These are phyloP conservation scores for Cryptosporidium baileyi DNA, from an alignment of 169 alveolate species.

Conservation along the genomic window DNA sequence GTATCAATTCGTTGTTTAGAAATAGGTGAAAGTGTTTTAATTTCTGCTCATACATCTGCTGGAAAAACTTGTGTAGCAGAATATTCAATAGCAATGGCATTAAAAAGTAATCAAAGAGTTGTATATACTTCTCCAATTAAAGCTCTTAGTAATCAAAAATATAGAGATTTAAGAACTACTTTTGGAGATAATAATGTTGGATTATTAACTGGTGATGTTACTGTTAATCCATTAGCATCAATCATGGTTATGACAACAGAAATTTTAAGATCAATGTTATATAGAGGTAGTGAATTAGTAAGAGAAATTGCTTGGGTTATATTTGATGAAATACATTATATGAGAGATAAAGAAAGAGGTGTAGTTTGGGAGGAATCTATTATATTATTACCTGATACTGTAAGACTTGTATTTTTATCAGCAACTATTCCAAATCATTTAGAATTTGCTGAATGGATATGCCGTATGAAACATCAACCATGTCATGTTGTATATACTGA, in stretches of 20 bases:
- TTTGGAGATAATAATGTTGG: conserved; percentile 96
- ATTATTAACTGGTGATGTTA: conserved; percentile 99
- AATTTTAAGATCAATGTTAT: conserved; percentile 96
- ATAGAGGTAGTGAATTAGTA: conserved; percentile 96
- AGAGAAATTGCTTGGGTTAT: conserved; percentile 89
- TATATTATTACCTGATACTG: conserved; percentile 91
- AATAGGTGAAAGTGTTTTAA: conserved; percentile 94
- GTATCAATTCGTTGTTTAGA: conserved; percentile 94
- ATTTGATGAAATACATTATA: conserved; percentile 97
- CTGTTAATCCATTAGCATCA: conserved; percentile 96
- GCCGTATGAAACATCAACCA: conserved; percentile 95
- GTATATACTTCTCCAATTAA: conserved; percentile 99
- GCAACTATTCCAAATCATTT: conserved; percentile 99
- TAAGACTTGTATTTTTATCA: conserved; percentile 94
- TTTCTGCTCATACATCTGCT: conserved; percentile 99
- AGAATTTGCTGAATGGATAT: conserved; percentile 99
- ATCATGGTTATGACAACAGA: conserved; percentile 99
- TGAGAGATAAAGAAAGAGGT: conserved; percentile 99
- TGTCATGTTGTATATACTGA: conserved; percentile 98
- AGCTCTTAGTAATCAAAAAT: conserved; percentile 98
- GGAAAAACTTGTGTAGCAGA: conserved; percentile 99
- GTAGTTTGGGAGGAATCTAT: conserved; percentile 99
- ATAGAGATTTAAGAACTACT: conserved; percentile 95
- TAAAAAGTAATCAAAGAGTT: conserved; percentile 94
- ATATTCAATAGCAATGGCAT: conserved; percentile 97